Base-by-base conservation (phyloP, 257 asterid species). In the Forsythia suspensa region DNA sequence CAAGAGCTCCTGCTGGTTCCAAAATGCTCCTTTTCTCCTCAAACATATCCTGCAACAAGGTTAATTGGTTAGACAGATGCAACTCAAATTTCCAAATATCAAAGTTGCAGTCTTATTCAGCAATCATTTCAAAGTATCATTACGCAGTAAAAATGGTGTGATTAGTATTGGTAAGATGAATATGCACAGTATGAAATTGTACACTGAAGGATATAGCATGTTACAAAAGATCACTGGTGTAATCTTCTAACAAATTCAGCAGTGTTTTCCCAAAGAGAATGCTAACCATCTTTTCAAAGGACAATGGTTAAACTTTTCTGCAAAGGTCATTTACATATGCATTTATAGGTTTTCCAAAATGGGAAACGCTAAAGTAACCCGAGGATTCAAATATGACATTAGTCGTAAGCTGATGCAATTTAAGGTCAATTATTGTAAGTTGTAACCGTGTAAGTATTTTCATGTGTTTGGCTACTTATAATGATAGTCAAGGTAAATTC, bases 1-100 rank as follows among this genome's bases (percentile, higher is more conserved):
- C 86, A 87, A 96, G 98, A 46, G 99, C 99, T 79, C 99, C 99
- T 36, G 99, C 97, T 72, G 98, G 99, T 83, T 96, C 99, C 82
- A 96, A 80, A 74, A 96, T 96, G 86, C 91, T 94, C 86, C 98
- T 89, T 82, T 92, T 96, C 93, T 96, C 99, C 89, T 96, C 99
- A 85, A 94, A 96, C 97, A 96, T 92, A 85, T 94, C 94, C 98
- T 94, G 85, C 74, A 59, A 79, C 66, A 84, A 61, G 43, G 67
- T 39, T 81, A 73, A 8, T 42, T 72, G 44, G 41, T 84, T 57
- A 79, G 76, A 63, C 52, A 80, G 18, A 67, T 39, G 61, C 16
- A 42, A 51, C 41, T 70, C 36, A 79, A 73, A 77, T n/a, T 55
- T 55, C 29, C 29, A 13, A 6, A n/a, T 55, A n/a, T n/a, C 65